These are phyloP conservation scores for Curvularia sp. DNA, from an alignment of 2,329 filamentous ascomycete genomes.

Conservation along the genomic window DNA sequence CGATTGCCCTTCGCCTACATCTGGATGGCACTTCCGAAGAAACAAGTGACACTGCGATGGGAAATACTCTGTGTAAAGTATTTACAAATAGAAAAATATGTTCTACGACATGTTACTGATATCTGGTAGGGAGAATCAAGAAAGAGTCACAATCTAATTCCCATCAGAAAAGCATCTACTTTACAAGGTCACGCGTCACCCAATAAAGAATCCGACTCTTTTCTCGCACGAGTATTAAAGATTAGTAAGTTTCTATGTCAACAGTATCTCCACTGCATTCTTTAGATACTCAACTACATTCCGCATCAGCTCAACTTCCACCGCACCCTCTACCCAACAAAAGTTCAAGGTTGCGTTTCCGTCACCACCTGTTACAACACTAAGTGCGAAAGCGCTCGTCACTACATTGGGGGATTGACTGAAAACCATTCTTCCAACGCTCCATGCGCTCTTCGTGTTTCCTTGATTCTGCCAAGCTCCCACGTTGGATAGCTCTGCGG, in stretches of 20 bases:
- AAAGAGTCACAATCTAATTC: too few relatives aligned
- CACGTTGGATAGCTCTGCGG: conserved; percentile 58
- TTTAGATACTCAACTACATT: conserved; percentile 23
- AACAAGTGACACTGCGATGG: too few relatives aligned
- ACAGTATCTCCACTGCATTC: conserved; percentile 5
- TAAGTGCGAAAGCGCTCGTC: conserved; percentile 51
- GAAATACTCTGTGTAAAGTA: too few relatives aligned
- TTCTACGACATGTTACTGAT: too few relatives aligned
- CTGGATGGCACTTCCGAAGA: too few relatives aligned
- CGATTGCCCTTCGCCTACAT: too few relatives aligned
- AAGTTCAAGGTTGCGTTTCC: conserved; percentile 53
- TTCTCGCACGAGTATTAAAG: not conserved
- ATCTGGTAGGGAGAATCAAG: too few relatives aligned
- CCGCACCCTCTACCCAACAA: conserved; percentile 52
- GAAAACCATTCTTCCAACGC: conserved; percentile 54
- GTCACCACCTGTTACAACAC: conserved; percentile 55
- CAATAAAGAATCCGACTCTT: not conserved
- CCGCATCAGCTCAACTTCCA: conserved; percentile 45
- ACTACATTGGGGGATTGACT: conserved; percentile 54
- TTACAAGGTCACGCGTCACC: too few relatives aligned
- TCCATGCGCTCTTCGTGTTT: conserved; percentile 20
- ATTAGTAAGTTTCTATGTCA: not conserved
- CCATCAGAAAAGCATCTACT: too few relatives aligned
- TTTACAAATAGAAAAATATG: too few relatives aligned
- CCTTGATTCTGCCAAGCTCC: conserved; percentile 44